These are phyloP conservation scores for Cadophora gregata DNA, from an alignment of 2,329 filamentous ascomycete species.

Conservation along the genomic window DNA sequence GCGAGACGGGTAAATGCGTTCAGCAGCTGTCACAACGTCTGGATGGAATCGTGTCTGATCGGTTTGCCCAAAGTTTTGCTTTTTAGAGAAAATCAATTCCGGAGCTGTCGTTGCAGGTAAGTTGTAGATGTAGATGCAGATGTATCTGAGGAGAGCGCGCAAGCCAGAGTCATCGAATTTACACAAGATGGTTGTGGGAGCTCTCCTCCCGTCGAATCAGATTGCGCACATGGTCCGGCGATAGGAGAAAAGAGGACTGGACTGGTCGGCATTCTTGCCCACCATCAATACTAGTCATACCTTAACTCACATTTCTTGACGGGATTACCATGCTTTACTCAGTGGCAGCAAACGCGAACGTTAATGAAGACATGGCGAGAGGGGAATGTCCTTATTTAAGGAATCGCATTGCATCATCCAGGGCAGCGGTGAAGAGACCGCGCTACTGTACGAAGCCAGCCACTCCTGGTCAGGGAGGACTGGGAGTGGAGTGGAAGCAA, in stretches of 20 bases:
- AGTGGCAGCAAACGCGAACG: not conserved
- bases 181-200: slow-evolving; percentile 4
- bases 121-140: not conserved
- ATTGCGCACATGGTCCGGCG: slow-evolving; percentile 3
- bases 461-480: slow-evolving; percentile 3
- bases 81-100: not conserved
- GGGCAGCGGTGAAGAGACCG: slow-evolving; percentile 8
- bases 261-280: not conserved
- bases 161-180: slow-evolving; percentile 9
- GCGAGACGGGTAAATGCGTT: not conserved
- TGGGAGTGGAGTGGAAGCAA: slow-evolving; percentile 8
- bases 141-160: not conserved
- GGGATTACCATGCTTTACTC: not conserved
- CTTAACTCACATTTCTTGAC: not conserved
- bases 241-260: slow-evolving; percentile 5
- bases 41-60: not conserved
- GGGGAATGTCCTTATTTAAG: not conserved
- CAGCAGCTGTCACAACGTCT: not conserved
- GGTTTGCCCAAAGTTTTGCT: not conserved
- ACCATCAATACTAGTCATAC: slow-evolving; percentile 2
- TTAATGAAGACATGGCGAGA: not conserved
- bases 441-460: slow-evolving; percentile 13
- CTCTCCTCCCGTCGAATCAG: slow-evolving; percentile 5
- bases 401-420: not conserved
- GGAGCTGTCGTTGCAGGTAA: slow-evolving; percentile 4